Percentiles rank a stretch among this genome's conserved stretches.
Conservation (phyloP, 1,284 basidiomycete genomes). For the Lentinus polychrous region DNA sequence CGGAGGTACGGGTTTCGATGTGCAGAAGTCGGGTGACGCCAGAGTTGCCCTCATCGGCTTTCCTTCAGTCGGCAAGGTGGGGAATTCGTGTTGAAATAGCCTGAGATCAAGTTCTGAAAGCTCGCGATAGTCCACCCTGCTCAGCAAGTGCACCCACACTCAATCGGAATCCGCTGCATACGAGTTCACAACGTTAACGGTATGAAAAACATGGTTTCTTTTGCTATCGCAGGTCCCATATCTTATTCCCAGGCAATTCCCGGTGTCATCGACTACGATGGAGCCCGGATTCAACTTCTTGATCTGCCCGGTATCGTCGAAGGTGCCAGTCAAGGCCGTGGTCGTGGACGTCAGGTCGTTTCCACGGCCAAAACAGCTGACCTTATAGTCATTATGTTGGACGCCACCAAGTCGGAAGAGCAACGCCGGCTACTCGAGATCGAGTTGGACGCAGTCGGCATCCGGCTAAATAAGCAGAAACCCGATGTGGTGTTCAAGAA, state of each 20-base stretch:
- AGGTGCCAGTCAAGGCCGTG: conserved; percentile 90
- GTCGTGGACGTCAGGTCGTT: conserved; percentile 94
- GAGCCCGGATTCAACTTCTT: conserved; percentile 87
- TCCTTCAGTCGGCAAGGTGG: conserved; percentile 87
- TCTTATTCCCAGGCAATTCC: conserved; percentile 70
- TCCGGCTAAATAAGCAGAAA: conserved; percentile 83
- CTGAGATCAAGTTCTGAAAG: background rate
- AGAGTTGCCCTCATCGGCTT: conserved; percentile 92
- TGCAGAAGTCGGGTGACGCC: conserved; percentile 92
- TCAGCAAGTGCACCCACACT: conserved; percentile 91
- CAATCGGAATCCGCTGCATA: conserved; percentile 87
- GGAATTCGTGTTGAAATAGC: background rate
- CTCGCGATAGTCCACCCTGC: conserved; percentile 69
- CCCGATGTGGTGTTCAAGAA: conserved; percentile 87
- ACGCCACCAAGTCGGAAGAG: conserved; percentile 94
- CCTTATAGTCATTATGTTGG: conserved; percentile 90
- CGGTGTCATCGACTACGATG: conserved; percentile 90
- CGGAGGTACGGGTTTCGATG: conserved; percentile 86
- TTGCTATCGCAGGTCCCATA: background rate
- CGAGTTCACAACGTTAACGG: conserved; percentile 92
- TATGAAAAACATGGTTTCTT: conserved; percentile 25
- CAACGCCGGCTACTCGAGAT: conserved; percentile 85
- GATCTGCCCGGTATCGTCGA: conserved; percentile 98
- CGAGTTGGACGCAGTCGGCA: conserved; percentile 95
- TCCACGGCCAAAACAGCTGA: conserved; percentile 95